Evolutionary conservation across 306 rosid genomes (phyloP), one percentile per base, ranked within the genome.

Genomic region (Spatholobus suberectus): DNA sequence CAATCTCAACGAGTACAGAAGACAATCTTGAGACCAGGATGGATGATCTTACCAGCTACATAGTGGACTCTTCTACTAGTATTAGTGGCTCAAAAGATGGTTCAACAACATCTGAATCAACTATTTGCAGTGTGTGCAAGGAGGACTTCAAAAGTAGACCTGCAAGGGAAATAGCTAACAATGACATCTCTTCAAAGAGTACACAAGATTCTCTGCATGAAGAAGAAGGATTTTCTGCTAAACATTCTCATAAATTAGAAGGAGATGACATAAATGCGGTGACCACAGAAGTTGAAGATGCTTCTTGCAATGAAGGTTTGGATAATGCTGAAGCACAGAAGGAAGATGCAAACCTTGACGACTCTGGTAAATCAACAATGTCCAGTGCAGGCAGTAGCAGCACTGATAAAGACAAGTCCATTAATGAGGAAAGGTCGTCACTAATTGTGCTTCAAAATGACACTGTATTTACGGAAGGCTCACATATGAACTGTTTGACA

Each of bases 21-120:
- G 94, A 89, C 75, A 89, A 77, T 75, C 93, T 91, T 49, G 97
- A 89, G 80, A 94, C 94, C 65, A 92, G 88, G 89, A 89, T 83
- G 86, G 94, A 85, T 20, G 93, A 92, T 85, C 90, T 86, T 65
- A 86, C 88, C 26, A 83, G 91, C 86, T 92, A 73, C 70, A 54
- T 77, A 5, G 80, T 74, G 14, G 95, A 89, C 81, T 59, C 83
- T 80, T 88, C 88, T 77, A 72, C 86, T 78, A 88, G 86, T 24
- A 84, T 85, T n/a, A 88, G 90, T 83, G 88, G 86, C 47, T 89
- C 89, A 32, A 88, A 88, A 85, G 98, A 89, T 14, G 93, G 86
- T 15, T 92, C 84, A 52, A 85, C 89, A 18, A 89, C 92, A 79
- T 92, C 95, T 14, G 94, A 85, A 70, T 82, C 89, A 68, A 84